These are phyloP conservation scores for Phytopythium mirpurense DNA, from an alignment of 352 stramenopile genomes.

Conservation along the genomic window DNA sequence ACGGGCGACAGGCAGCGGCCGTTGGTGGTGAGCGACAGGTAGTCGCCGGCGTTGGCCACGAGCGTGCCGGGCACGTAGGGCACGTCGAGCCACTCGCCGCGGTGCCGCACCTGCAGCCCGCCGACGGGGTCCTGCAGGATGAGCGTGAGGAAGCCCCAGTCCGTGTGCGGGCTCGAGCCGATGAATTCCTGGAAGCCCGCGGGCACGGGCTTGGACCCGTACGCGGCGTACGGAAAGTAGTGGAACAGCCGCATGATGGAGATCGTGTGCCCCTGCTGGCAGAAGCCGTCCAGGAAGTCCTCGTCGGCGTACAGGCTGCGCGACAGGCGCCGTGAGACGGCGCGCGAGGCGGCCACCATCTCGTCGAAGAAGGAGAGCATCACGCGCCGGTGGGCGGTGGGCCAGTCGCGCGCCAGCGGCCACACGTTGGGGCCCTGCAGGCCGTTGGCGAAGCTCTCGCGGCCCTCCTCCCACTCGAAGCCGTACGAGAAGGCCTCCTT, in stretches of 20 bases:
- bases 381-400: constrained; percentile 22
- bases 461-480: constrained; percentile 50
- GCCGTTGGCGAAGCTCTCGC: constrained; percentile 39
- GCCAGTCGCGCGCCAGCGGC: constrained; percentile 32
- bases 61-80: constrained; percentile 65
- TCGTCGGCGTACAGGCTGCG: constrained; percentile 42
- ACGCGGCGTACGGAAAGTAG: constrained; percentile 76
- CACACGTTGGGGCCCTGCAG: constrained; percentile 73
- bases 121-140: constrained; percentile 75
- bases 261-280: constrained; percentile 63
- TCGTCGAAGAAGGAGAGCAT: constrained; percentile 55
- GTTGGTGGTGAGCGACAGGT: constrained; percentile 66
- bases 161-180: constrained; percentile 78
- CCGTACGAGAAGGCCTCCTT: constrained; percentile 84
- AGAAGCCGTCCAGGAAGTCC: constrained; percentile 56
- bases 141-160: constrained; percentile 82
- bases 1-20: constrained; percentile 64
- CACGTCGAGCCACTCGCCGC: constrained; percentile 69
- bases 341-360: constrained; percentile 47
- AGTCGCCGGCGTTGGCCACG: constrained; percentile 79
- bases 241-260: constrained; percentile 84
- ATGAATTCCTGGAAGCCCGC: constrained; percentile 61
- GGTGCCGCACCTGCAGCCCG: constrained; percentile 66
- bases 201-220: constrained; percentile 18
- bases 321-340: constrained; percentile 43